A percentile compares a stretch with the other conserved stretches of the same genome.
phyloP scores from a whole-genome alignment of 2,329 filamentous ascomycete genomes.

The Penicillium sp. region DNA sequence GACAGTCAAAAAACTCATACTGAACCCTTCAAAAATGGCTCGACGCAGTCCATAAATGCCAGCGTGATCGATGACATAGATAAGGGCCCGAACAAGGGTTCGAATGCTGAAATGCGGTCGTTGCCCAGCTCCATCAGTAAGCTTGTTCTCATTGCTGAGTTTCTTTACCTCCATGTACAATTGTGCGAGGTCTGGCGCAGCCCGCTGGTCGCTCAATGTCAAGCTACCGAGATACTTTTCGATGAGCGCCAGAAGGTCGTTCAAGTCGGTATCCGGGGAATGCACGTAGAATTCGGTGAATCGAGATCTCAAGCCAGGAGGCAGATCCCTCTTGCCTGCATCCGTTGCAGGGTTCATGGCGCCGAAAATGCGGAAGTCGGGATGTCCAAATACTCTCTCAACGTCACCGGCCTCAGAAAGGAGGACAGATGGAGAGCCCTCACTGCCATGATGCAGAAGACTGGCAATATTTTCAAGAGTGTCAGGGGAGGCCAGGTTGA shows the following conservation, averaged over 20 bases:
- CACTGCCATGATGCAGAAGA: slow-evolving; percentile 70
- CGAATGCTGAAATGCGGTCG: slow-evolving; percentile 95
- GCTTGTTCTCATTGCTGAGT: slow-evolving; percentile 73
- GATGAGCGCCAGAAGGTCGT: slow-evolving; percentile 84
- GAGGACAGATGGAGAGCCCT: slow-evolving; percentile 74
- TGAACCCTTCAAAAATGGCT: slow-evolving; percentile 90
- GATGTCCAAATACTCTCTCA: slow-evolving; percentile 83
- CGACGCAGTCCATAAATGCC: slow-evolving; percentile 80
- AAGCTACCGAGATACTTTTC: slow-evolving; percentile 78
- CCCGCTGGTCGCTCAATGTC: slow-evolving; percentile 68
- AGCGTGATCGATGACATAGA: slow-evolving; percentile 81
- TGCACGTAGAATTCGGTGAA: slow-evolving; percentile 96
- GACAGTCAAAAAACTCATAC: slow-evolving; percentile 95
- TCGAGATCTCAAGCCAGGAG: slow-evolving; percentile 79
- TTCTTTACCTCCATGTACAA: slow-evolving; percentile 86
- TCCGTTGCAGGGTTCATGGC: slow-evolving; percentile 99
- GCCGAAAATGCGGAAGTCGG: slow-evolving; percentile 92
- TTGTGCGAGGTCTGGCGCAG: slow-evolving; percentile 75
- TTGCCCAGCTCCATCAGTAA: slow-evolving; percentile 94
- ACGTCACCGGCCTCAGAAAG: slow-evolving; percentile 92
- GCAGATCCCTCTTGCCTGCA: slow-evolving; percentile 91
- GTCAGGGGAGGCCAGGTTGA: slow-evolving; percentile 92
- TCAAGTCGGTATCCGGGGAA: slow-evolving; percentile 80
- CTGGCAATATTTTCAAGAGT: slow-evolving; percentile 92
- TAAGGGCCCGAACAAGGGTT: slow-evolving; percentile 84